These are phyloP conservation scores for Diutina rugosa DNA, from an alignment of 1,139 yeast genomes.

Conservation along the genomic window DNA sequence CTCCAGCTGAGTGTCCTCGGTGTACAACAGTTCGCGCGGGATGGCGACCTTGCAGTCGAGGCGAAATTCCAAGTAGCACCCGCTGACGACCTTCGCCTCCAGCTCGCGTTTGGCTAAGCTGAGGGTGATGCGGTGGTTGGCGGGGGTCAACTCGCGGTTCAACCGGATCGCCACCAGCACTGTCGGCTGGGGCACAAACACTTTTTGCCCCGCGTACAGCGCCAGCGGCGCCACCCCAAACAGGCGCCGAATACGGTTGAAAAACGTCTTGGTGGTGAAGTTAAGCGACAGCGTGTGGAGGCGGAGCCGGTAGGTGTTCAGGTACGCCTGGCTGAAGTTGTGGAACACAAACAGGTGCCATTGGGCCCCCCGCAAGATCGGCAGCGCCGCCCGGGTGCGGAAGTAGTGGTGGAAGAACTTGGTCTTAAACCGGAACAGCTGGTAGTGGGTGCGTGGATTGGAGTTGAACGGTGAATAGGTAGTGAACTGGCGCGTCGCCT, in stretches of 20 bases:
- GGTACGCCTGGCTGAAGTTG: background rate
- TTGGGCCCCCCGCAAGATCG: background rate
- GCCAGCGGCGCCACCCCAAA: background rate
- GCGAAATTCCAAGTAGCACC: conserved; percentile 42
- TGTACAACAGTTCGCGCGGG: conserved; percentile 39
- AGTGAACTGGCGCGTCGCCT: background rate
- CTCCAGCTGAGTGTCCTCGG: conserved; percentile 31
- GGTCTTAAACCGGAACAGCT: background rate
- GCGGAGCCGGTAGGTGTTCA: background rate
- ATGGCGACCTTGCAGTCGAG: conserved; percentile 24
- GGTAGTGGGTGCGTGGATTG: background rate
- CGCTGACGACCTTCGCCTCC: conserved; percentile 39
- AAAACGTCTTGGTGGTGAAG: background rate
- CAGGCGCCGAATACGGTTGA: background rate
- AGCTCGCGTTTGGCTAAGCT: conserved; percentile 18
- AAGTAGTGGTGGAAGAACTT: background rate
- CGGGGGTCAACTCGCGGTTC: conserved; percentile 20
- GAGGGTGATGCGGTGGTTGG: conserved; percentile 23
- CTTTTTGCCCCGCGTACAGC: background rate
- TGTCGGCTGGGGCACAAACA: background rate
- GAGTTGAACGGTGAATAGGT: background rate
- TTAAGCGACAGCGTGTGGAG: background rate
- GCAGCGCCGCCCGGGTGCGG: background rate
- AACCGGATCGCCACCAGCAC: conserved; percentile 6
- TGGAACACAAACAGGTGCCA: background rate